Evolutionary conservation across 768 basidiomycete genomes (phyloP).

Genomic region (Tricholoma bakamatsutake): DNA sequence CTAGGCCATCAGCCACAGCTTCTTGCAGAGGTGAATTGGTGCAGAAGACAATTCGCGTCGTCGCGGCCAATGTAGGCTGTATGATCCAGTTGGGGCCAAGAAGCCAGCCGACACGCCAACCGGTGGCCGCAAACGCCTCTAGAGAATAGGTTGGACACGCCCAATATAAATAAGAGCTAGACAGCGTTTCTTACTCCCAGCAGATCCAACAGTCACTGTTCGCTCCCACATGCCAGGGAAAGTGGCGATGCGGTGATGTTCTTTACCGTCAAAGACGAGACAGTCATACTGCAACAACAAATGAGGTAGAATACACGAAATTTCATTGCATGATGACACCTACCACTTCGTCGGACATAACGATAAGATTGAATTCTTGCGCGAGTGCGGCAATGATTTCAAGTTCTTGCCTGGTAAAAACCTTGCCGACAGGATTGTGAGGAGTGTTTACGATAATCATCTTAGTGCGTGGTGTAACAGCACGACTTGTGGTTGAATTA

Average conservation of each 20-base stretch:
- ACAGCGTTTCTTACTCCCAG: conserved; percentile 62
- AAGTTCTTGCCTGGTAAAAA: conserved; percentile 81
- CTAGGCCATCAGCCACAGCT: conserved; percentile 86
- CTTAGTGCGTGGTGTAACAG: conserved; percentile 87
- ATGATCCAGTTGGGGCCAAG: conserved; percentile 84
- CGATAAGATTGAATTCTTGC: conserved; percentile 86
- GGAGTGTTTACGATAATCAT: conserved; percentile 96
- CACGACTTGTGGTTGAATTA: conserved; percentile 39
- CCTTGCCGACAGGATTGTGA: conserved; percentile 98
- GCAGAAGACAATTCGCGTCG: conserved; percentile 93
- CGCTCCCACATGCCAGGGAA: conserved; percentile 99
- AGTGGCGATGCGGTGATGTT: conserved; percentile 88
- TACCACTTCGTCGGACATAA: conserved; percentile 97
- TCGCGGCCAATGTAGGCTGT: conserved; percentile 80
- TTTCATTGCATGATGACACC: conserved; percentile 22
- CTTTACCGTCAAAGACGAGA: conserved; percentile 80
- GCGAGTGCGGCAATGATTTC: conserved; percentile 82
- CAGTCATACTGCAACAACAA: conserved; percentile 71
- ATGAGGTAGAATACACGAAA: neutral
- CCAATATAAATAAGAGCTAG: neutral
- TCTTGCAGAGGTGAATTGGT: conserved; percentile 94
- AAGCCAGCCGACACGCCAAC: conserved; percentile 97
- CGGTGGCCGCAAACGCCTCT: conserved; percentile 97
- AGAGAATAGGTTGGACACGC: conserved; percentile 7
- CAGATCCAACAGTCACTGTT: conserved; percentile 94